These are phyloP conservation scores for Aaosphaeria pasadenensis DNA, from an alignment of 2,329 filamentous ascomycete species.

Conservation along the genomic window DNA sequence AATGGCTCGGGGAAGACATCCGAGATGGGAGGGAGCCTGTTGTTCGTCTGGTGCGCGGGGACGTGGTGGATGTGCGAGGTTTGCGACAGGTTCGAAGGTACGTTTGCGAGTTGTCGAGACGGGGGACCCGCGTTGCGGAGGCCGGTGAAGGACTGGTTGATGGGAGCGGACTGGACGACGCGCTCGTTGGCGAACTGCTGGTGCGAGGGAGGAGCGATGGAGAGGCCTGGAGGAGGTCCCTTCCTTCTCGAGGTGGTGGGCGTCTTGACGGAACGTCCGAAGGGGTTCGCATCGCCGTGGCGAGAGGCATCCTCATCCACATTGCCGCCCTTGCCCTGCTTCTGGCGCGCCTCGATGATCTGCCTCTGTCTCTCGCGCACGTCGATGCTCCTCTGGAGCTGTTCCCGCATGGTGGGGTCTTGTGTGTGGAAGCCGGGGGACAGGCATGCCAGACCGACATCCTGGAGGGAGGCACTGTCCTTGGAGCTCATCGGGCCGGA, in stretches of 20 bases:
- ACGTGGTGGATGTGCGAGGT: conserved; percentile 90
- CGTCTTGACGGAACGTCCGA: conserved; percentile 57
- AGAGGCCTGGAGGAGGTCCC: conserved; percentile 80
- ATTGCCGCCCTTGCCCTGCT: conserved; percentile 59
- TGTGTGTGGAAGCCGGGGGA: conserved; percentile 96
- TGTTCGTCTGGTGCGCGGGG: conserved; percentile 82
- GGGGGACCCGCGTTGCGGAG: conserved; percentile 63
- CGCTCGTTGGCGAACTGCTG: conserved; percentile 90
- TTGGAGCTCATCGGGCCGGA: conserved; percentile 70
- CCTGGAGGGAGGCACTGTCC: conserved; percentile 75
- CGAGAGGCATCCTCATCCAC: conserved; percentile 28
- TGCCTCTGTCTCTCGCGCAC: conserved; percentile 91
- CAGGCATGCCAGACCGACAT: conserved; percentile 89
- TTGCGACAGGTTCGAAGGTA: conserved; percentile 76
- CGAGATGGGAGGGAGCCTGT: conserved; percentile 87
- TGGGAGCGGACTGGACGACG: conserved; percentile 92
- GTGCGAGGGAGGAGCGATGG: conserved; percentile 91
- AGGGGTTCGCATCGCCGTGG: conserved; percentile 39
- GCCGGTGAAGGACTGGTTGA: conserved; percentile 93
- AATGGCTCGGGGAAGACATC: conserved; percentile 89
- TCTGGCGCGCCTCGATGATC: conserved; percentile 91
- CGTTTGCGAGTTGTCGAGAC: conserved; percentile 75
- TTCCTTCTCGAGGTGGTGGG: conserved; percentile 71
- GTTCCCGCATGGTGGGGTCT: conserved; percentile 93
- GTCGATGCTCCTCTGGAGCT: conserved; percentile 88